A percentile compares a stretch with the other conserved stretches of the same genome.
Conservation (phyloP, 305 asterid species). For the Fraxinus sp. region DNA sequence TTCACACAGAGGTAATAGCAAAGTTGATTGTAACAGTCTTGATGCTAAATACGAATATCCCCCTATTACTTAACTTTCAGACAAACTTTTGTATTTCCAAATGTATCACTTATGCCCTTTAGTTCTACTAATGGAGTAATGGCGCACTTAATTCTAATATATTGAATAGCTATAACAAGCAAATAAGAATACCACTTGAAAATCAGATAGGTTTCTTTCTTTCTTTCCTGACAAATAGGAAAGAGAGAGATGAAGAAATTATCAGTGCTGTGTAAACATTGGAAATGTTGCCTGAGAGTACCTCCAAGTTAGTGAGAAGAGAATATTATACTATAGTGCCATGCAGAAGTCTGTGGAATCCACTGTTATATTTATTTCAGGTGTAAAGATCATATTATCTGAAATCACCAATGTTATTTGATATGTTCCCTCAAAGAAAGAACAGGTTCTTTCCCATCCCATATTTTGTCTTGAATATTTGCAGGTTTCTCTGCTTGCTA, state of each 20-base stretch:
- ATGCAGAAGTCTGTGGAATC: neutral
- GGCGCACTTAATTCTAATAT: neutral
- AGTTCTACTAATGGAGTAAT: neutral
- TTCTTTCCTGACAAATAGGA: neutral
- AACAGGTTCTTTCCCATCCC: neutral
- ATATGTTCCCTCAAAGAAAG: neutral
- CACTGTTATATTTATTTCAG: neutral
- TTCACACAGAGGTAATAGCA: conserved; percentile 80
- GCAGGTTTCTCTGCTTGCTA: conserved; percentile 94
- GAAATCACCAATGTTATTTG: neutral
- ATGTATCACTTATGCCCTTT: neutral
- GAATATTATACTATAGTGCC: neutral
- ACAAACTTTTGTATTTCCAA: neutral
- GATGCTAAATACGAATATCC: neutral
- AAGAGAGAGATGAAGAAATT: neutral
- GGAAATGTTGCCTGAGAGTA: neutral
- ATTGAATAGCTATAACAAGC: neutral
- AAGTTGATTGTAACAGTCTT: conserved; percentile 11
- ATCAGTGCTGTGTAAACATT: neutral
- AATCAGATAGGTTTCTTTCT: neutral
- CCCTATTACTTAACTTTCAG: neutral
- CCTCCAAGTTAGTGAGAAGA: neutral
- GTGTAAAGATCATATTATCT: neutral
- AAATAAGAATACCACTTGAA: neutral
- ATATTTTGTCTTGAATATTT: conserved; percentile 22